Evolutionary conservation across 1,284 basidiomycete species (phyloP), one percentile per base, ranked within the genome.

Genomic region (Naganishia albida): DNA sequence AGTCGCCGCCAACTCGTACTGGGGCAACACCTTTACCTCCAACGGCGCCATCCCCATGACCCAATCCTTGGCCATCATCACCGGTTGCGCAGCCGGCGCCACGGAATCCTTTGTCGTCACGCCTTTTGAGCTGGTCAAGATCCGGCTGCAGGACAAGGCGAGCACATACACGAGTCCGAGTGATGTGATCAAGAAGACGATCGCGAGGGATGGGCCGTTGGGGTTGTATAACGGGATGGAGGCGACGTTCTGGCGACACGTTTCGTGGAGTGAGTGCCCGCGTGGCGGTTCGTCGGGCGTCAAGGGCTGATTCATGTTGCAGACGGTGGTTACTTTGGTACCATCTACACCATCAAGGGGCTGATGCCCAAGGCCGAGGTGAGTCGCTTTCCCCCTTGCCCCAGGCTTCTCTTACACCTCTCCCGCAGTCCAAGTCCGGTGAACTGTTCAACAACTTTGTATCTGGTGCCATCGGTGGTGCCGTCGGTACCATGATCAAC

Each of bases 81-180:
- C 96, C 0, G 95, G 95, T 6, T 94, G 90, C 74, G 87, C 86
- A 54, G 95, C 95, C 3, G 95, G 96, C 69, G 95, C 94, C 3
- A 97, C 93, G 23, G 95, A 99, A 83, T 91, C 88, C 70, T 86
- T 96, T 72, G 88, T 82, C 55, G 82, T 83, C 55, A 93, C 96
- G 1, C 94, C 94, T 0, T 98, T 98, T 72, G 94, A 99, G 80
- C 86, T 97, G 25, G 94, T 68, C 52, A 98, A 99, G 81, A 96
- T 98, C 79, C 70, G 91, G 72, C 80, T 98, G 64, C 95, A 98
- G 81, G 93, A 95, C 80, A 94, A 95, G 80, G 82, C 85, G 25
- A 90, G 89, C 71, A 91, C 87, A 0, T 96, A 87, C 80, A 86
- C 86, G 39, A 94, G 95, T 2, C 93, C 95, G 0, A 84, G 93